A percentile compares a stretch with the other conserved stretches of the same genome.
Evolutionary conservation across 495 filamentous ascomycete species (phyloP).

Genomic region (Trichoderma parareesei): DNA sequence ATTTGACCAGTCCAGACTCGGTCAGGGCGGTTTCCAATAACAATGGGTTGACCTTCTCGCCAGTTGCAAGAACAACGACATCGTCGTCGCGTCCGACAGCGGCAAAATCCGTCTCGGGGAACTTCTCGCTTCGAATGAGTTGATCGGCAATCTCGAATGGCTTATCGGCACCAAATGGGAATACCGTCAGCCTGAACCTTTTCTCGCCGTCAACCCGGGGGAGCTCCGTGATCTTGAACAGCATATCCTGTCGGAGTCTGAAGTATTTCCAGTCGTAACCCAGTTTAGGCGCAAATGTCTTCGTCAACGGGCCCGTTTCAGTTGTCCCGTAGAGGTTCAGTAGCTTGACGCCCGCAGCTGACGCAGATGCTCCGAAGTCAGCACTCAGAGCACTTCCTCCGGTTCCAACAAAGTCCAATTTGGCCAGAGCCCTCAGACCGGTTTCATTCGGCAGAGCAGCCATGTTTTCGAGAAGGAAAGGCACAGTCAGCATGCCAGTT

Average conservation of each 20-base stretch:
- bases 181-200: constrained; percentile 16
- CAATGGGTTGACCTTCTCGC: constrained; percentile 40
- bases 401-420: constrained; percentile 26
- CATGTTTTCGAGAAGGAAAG: constrained; percentile 31
- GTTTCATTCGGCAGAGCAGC: constrained; percentile 14
- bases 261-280: constrained; percentile 31
- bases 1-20: constrained; percentile 22
- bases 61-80: constrained; percentile 41
- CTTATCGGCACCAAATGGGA: constrained; percentile 19
- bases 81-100: constrained; percentile 34
- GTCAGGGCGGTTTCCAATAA: constrained; percentile 29
- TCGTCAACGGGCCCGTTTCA: constrained; percentile 28
- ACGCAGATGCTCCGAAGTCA: constrained; percentile 15
- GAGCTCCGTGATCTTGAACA: constrained; percentile 17
- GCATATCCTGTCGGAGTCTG: constrained; percentile 24
- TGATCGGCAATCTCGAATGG: constrained; percentile 25
- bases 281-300: constrained; percentile 21
- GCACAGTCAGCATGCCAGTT: constrained; percentile 28
- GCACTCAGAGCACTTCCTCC: constrained; percentile 27
- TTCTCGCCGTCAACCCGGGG: not conserved
- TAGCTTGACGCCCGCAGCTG: constrained; percentile 19
- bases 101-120: constrained; percentile 18
- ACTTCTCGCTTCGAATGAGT: constrained; percentile 16
- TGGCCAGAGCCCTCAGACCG: constrained; percentile 16
- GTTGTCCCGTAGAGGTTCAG: constrained; percentile 30